Percentiles rank a stretch among this genome's conserved stretches.
These are phyloP conservation scores for Termitomyces heimii DNA, from an alignment of 768 basidiomycete genomes.

Conservation along the genomic window DNA sequence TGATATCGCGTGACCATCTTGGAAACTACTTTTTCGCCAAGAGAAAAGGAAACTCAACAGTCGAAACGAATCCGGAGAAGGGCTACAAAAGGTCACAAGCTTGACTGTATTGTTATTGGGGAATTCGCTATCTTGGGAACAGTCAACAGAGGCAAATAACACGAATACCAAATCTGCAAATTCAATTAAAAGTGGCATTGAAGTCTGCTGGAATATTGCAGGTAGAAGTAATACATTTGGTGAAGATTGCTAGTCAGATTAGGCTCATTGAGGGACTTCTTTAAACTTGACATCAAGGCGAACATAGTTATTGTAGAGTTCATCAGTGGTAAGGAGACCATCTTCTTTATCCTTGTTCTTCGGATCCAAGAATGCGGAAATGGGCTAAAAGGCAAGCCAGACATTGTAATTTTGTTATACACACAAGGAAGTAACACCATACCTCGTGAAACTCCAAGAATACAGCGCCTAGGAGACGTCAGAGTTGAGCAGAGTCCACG, in stretches of 20 bases:
- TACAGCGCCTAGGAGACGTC: slow-evolving; percentile 39
- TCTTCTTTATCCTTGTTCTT: slow-evolving; percentile 51
- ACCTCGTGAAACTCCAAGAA: slow-evolving; percentile 71
- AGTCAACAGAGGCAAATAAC: background rate
- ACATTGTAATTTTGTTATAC: slow-evolving; percentile 1
- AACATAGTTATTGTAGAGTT: slow-evolving; percentile 71
- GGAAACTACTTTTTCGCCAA: background rate
- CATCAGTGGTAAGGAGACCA: slow-evolving; percentile 61
- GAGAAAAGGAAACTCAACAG: background rate
- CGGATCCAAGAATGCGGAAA: slow-evolving; percentile 62
- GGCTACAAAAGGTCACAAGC: background rate
- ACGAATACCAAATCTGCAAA: background rate
- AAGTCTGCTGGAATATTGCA: background rate
- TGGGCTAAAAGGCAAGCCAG: slow-evolving; percentile 30
- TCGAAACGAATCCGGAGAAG: background rate
- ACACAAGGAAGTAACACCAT: background rate
- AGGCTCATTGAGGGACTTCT: slow-evolving; percentile 9
- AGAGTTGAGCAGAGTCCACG: slow-evolving; percentile 4
- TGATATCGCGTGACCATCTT: background rate
- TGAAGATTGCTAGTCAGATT: background rate
- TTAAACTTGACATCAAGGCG: slow-evolving; percentile 44
- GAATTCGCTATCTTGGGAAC: too few species aligned
- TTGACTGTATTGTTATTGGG: too few species aligned
- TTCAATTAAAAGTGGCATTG: background rate
- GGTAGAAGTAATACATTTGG: background rate